Evolutionary conservation across 352 stramenopile genomes (phyloP).

Genomic region (Phytophthora tubulina): DNA sequence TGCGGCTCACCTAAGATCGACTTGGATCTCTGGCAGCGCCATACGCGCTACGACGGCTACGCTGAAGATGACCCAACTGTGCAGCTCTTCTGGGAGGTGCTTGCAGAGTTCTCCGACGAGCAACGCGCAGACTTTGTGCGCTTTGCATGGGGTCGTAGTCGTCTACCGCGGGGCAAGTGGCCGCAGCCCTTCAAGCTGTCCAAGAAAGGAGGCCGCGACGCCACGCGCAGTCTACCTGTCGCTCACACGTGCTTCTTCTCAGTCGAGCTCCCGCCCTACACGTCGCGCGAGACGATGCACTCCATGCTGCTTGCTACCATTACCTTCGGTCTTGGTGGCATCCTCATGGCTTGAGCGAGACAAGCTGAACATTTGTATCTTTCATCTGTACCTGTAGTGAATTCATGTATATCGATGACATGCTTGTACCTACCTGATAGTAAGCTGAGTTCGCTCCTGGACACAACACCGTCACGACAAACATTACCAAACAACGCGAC

Average conservation of each 20-base stretch:
- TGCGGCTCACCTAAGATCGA: conserved; percentile 94
- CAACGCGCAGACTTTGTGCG: conserved; percentile 93
- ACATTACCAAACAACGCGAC: conserved; percentile 19
- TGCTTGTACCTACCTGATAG: conserved; percentile 4
- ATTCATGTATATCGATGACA: conserved; percentile 6
- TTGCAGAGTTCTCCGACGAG: conserved; percentile 89
- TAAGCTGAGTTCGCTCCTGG: conserved; percentile 1
- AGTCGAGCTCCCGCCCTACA: conserved; percentile 95
- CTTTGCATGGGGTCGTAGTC: conserved; percentile 95
- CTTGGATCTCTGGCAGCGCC: conserved; percentile 85
- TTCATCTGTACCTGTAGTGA: conserved; percentile 1
- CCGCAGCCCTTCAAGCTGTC: conserved; percentile 93
- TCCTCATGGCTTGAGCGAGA: conserved; percentile 82
- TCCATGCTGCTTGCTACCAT: conserved; percentile 94
- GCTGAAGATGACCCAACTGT: conserved; percentile 85
- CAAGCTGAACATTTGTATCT: neutral
- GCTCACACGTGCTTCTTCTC: conserved; percentile 98
- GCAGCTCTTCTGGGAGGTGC: conserved; percentile 90
- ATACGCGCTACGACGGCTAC: conserved; percentile 93
- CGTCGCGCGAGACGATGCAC: conserved; percentile 90
- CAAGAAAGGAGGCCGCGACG: conserved; percentile 89
- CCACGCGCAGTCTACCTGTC: conserved; percentile 86
- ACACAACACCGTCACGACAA: conserved; percentile 7
- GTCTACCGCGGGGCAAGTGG: conserved; percentile 91
- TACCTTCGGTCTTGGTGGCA: conserved; percentile 93